phyloP scores from a whole-genome alignment of 495 filamentous ascomycete genomes.

The Hypoxylon intermedium region DNA sequence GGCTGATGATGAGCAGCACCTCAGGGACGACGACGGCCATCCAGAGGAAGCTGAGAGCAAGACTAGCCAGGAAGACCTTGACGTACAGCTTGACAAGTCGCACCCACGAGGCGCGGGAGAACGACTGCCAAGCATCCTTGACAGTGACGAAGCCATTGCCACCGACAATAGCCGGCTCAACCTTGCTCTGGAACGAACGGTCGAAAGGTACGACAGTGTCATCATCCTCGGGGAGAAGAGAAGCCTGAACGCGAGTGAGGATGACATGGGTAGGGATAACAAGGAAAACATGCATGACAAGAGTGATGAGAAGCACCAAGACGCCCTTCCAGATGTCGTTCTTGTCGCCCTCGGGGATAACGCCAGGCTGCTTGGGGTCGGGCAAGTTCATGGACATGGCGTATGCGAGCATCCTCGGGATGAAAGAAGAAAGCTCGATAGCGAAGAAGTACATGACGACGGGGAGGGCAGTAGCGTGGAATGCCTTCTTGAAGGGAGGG shows the following conservation, averaged over 20 bases:
- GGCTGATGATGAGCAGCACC: conserved; percentile 36
- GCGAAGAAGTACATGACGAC: conserved; percentile 47
- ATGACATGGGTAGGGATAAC: conserved; percentile 52
- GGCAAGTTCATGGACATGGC: conserved; percentile 41
- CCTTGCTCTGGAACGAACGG: conserved; percentile 56
- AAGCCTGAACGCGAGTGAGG: conserved; percentile 58
- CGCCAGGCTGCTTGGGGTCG: conserved; percentile 26
- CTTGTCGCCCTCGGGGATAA: conserved; percentile 26
- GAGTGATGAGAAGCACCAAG: conserved; percentile 35
- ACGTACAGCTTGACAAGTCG: conserved; percentile 71
- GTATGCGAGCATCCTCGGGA: conserved; percentile 40
- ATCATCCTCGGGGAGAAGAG: conserved; percentile 57
- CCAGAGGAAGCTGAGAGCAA: conserved; percentile 58
- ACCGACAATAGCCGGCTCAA: conserved; percentile 66
- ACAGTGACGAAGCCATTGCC: conserved; percentile 73
- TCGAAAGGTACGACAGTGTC: conserved; percentile 60
- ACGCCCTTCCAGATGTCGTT: conserved; percentile 45
- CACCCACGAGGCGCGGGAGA: conserved; percentile 68
- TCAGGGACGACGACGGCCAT: conserved; percentile 50
- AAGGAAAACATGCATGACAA: conserved; percentile 43
- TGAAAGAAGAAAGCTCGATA: conserved; percentile 24
- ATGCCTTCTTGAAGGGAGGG: conserved; percentile 51
- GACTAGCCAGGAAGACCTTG: conserved; percentile 60
- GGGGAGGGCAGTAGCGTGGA: conserved; percentile 53
- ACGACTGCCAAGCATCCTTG: conserved; percentile 73